phyloP scores from a whole-genome alignment of 2,329 filamentous ascomycete genomes.

The Curvularia eragrostidis region DNA sequence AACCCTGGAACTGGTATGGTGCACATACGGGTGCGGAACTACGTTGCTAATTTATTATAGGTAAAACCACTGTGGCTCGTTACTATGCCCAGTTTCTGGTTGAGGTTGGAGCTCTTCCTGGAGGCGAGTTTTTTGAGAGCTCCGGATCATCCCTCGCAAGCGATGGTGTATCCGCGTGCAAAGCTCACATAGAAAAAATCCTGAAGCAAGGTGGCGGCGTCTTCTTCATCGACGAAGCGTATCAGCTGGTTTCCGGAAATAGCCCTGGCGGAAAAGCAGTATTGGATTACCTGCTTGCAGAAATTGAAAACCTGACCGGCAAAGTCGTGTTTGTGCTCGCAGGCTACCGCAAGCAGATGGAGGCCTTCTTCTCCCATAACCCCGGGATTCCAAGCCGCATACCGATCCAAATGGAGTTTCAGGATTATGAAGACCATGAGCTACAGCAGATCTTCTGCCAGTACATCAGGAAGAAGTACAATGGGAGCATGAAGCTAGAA shows the following conservation, averaged over 20 bases:
- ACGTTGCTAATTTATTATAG: conserved; percentile 29
- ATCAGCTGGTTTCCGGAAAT: conserved; percentile 70
- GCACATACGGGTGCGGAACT: neutral
- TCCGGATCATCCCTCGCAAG: conserved; percentile 72
- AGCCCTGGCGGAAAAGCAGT: conserved; percentile 66
- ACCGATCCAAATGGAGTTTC: conserved; percentile 69
- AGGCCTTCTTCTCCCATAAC: conserved; percentile 77
- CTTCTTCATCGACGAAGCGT: conserved; percentile 80
- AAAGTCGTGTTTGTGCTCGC: conserved; percentile 76
- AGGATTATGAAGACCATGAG: conserved; percentile 72
- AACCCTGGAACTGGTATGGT: conserved; percentile 75
- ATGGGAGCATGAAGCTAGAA: conserved; percentile 64
- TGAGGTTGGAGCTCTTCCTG: conserved; percentile 67
- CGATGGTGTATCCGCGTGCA: conserved; percentile 64
- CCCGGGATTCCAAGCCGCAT: conserved; percentile 74
- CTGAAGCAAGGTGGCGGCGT: conserved; percentile 68
- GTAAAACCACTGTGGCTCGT: conserved; percentile 78
- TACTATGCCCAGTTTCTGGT: conserved; percentile 71
- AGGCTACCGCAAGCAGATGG: conserved; percentile 77
- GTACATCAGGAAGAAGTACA: conserved; percentile 63
- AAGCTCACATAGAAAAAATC: conserved; percentile 64
- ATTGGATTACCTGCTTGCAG: conserved; percentile 73
- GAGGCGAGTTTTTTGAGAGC: conserved; percentile 67
- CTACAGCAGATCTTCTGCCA: conserved; percentile 66
- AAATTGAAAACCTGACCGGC: conserved; percentile 74